These are phyloP conservation scores for Brassica napus DNA, from an alignment of 345 rosid genomes.

Conservation along the genomic window Da-Ae NC_063444.1:41655501-41656000, in stretches of 20 bases:
- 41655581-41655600: too few species aligned
- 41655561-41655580: too few species aligned
- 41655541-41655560: too few species aligned
- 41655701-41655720: conserved; percentile 48
- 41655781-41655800: conserved; percentile 81
- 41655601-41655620: too few species aligned
- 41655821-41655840: conserved; percentile 57
- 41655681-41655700: too few species aligned
- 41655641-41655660: too few species aligned
- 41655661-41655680: too few species aligned
- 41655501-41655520: too few species aligned
- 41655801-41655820: conserved; percentile 94
- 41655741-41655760: conserved; percentile 96
- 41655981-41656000: conserved; percentile 86
- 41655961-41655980: conserved; percentile 98
- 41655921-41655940: conserved; percentile 14
- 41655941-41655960: conserved; percentile 75
- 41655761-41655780: conserved; percentile 93
- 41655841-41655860: conserved; percentile 96
- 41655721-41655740: conserved; percentile 83
- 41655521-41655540: too few species aligned
- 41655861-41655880: conserved; percentile 36
- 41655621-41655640: too few species aligned
- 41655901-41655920: not conserved
- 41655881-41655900: not conserved